Evolutionary conservation across 2,329 filamentous ascomycete genomes (phyloP).

Genomic region (Colletotrichum sp.): DNA sequence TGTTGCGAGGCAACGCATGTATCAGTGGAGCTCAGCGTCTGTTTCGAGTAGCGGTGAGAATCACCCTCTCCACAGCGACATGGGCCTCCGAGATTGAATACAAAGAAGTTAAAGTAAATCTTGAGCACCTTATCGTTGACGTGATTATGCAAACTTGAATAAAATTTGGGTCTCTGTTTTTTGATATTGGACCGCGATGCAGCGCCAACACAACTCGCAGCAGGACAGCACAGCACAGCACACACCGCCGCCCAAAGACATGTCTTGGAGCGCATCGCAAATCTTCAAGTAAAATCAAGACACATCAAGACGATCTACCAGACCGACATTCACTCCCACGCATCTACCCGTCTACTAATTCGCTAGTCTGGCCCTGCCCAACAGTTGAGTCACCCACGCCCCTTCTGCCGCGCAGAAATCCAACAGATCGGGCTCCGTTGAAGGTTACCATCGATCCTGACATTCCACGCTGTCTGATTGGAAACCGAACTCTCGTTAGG

Average conservation of each 20-base stretch:
- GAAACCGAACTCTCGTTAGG: background rate
- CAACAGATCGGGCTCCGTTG: background rate
- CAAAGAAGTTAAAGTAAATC: constrained; percentile 11
- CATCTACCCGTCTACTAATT: background rate
- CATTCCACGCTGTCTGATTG: background rate
- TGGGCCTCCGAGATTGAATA: constrained; percentile 16
- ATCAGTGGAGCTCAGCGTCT: constrained; percentile 8
- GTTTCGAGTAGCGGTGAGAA: constrained; percentile 16
- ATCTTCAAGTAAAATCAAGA: background rate
- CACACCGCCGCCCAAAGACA: background rate
- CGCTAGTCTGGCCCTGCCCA: background rate
- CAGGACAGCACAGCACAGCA: background rate
- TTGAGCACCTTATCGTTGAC: background rate
- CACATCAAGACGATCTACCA: background rate
- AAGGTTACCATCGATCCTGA: background rate
- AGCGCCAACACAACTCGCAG: background rate
- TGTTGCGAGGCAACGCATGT: constrained; percentile 18
- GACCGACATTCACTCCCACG: background rate
- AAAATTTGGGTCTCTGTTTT: background rate
- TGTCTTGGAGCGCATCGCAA: background rate
- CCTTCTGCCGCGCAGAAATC: background rate
- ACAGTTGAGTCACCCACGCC: background rate
- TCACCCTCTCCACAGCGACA: constrained; percentile 1
- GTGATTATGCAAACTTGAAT: background rate
- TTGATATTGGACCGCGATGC: background rate